Percentiles rank a stretch among this genome's conserved stretches.
These are phyloP conservation scores for Saccharomycopsis synnaedendra DNA, from an alignment of 805 yeast species.

Conservation along the genomic window DNA sequence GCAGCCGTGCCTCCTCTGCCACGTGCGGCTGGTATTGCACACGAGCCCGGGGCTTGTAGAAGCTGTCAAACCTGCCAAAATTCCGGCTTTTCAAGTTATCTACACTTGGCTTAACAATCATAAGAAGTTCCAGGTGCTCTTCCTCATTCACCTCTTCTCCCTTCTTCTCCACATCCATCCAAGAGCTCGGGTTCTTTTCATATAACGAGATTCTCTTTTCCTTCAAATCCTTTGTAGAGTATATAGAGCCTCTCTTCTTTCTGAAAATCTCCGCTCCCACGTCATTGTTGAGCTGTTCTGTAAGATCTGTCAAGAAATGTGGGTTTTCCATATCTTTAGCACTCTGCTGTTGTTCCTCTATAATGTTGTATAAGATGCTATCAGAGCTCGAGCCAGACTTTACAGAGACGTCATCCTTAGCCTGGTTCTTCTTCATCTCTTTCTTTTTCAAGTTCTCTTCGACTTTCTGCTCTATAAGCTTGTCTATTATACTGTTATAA, in stretches of 20 bases:
- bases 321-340: slow-evolving; percentile 2
- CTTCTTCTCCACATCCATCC: slow-evolving; percentile 4
- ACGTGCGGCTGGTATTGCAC: slow-evolving; percentile 5
- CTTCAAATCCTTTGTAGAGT: not conserved
- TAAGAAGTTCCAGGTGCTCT: not conserved
- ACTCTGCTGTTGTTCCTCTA: slow-evolving; percentile 1
- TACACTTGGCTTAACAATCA: not conserved
- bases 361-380: slow-evolving; percentile 2
- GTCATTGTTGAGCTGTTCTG: slow-evolving; percentile 12
- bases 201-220: slow-evolving; percentile 1
- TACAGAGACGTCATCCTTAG: not conserved
- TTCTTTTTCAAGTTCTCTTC: slow-evolving; percentile 9
- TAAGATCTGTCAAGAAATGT: not conserved
- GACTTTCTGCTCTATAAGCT: slow-evolving; percentile 3
- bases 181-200: not conserved
- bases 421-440: not conserved
- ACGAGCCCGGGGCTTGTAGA: not conserved
- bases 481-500: not conserved
- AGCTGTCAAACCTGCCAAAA: not conserved
- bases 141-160: not conserved
- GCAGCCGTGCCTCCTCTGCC: slow-evolving; percentile 1
- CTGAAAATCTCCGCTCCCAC: slow-evolving; percentile 11
- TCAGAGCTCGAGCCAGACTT: slow-evolving; percentile 14
- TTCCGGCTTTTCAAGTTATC: not conserved
- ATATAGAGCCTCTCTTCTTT: not conserved